Conservation (phyloP, 2,329 filamentous ascomycete genomes). For the Aspergillus flavus region DNA sequence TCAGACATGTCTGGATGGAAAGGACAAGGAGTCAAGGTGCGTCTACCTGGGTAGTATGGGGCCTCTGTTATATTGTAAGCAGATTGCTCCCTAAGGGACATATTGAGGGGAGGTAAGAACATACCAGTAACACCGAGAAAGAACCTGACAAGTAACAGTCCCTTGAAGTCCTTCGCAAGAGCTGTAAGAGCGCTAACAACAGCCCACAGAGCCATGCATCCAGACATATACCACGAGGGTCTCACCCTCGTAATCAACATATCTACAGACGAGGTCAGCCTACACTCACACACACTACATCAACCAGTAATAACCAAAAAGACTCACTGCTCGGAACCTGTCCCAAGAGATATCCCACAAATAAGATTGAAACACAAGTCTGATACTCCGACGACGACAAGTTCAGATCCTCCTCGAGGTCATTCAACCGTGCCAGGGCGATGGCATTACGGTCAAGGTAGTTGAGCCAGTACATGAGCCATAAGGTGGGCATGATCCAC, state of each 20-base stretch:
- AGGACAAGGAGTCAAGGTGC: neutral
- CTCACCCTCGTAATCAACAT: slow-evolving; percentile 38
- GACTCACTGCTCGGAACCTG: slow-evolving; percentile 22
- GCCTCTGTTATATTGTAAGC: slow-evolving; percentile 17
- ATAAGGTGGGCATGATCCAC: slow-evolving; percentile 44
- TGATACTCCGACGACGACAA: slow-evolving; percentile 33
- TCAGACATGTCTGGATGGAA: neutral
- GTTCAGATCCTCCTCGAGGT: slow-evolving; percentile 30
- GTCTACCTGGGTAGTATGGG: slow-evolving; percentile 58
- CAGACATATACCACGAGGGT: slow-evolving; percentile 49
- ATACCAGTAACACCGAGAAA: slow-evolving; percentile 34
- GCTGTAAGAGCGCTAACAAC: slow-evolving; percentile 31
- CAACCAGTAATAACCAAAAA: no score
- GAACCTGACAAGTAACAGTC: slow-evolving; percentile 43
- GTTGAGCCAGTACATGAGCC: slow-evolving; percentile 39
- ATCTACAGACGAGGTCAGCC: slow-evolving; percentile 9
- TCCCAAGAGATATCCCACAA: slow-evolving; percentile 26
- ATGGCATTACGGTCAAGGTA: slow-evolving; percentile 36
- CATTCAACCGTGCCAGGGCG: slow-evolving; percentile 32
- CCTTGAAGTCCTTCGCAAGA: slow-evolving; percentile 41
- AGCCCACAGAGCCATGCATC: slow-evolving; percentile 35
- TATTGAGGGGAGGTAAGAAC: neutral
- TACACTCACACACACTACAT: no score
- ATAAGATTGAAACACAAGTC: slow-evolving; percentile 31
- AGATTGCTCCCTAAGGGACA: no score